Evolutionary conservation across 2,329 filamentous ascomycete species (phyloP), one percentile per base, ranked within the genome.

Genomic region (Aspergillus sp.): DNA sequence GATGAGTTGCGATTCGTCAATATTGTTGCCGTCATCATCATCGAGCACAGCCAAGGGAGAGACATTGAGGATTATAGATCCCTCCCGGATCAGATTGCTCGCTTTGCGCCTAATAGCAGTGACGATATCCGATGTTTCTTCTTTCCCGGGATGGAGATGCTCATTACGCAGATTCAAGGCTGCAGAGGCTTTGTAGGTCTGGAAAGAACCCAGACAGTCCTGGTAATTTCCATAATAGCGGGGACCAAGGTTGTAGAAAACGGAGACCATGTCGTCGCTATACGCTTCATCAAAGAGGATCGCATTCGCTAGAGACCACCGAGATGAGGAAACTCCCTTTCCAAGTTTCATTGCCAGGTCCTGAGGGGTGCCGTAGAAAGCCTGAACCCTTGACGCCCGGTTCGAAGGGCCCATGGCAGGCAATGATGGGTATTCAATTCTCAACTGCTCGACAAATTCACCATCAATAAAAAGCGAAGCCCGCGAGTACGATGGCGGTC

Each of bases 211-310:
- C 14, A 99, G 83, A 67, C 92, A 95, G 71, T 99, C 95, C 76
- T 99, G 95, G 67, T 96, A 96, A 72, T 99, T 99, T 16, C 95
- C 95, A 70, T 92, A 89, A 68, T 99, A 99, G 52, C 92, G 87
- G 24, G 92, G 90, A 0, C 95, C 94, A 18, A 99, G 87, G 53
- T 93, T 90, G 72, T 90, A 91, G 69, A 96, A 91, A 0, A 99
- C 95, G 12, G 94, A 89, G 57, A 99, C 82, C 61, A 96, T 85
- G 74, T 99, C 95, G 71, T 98, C 94, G 60, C 92, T 96, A 39
- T 97, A 80, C 0, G 88, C 85, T 60, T 96, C 91, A 59, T 94
- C 90, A 63, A 97, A 92, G 5, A 99, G 80, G 73, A 97, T 91
- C 1, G 92, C 92, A 52, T 91, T 93, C 26, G 92, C 93, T 58